Base-by-base conservation (phyloP, 305 asterid species). In the Petunia hybrid region DNA sequence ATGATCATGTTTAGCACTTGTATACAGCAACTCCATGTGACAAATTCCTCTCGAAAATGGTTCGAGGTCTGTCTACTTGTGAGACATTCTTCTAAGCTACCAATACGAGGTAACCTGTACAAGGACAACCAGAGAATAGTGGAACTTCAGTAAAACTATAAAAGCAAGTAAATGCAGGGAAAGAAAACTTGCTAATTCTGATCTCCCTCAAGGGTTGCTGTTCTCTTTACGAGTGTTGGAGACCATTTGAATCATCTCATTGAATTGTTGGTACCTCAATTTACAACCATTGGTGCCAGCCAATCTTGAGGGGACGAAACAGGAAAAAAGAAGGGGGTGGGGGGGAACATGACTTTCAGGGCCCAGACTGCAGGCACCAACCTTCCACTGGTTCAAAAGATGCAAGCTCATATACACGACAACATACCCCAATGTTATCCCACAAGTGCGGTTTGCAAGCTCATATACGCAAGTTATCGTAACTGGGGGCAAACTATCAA, bases 201-300 rank as follows among this genome's bases (percentile, higher is more conserved):
- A 75, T n/a, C 51, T 22, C 38, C 53, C 51, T 39, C 79, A 53
- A 74, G 48, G 79, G 4, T 38, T 75, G 79, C 39, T 55, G 66
- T 6, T 51, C 63, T 55, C 16, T 4, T 75, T 51, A 39, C 10
- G 16, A 59, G n/a, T 4, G 4, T 60, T 75, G 3, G 64, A 75
- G 66, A 75, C 39, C 79, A 51, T 43, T 35, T 38, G 48, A 74
- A 39, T 39, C 16, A 75, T 38, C 48, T 75, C 51, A 75, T 9
- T 55, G 79, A 65, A 39, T 38, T 74, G 48, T 74, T 74, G 3
- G 78, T 74, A 10, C 9, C 46, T 53, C 36, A 53, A 74, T 51
- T 12, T 73, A 68, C 76, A 75, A 55, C 5, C 79, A 8, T 53
- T 53, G 66, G 22, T 55, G 53, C 79, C 48, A 74, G 31, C 39